Evolutionary conservation across 2,329 filamentous ascomycete genomes (phyloP), one percentile per base, ranked within the genome.

Genomic region (Neonectria faginata): DNA sequence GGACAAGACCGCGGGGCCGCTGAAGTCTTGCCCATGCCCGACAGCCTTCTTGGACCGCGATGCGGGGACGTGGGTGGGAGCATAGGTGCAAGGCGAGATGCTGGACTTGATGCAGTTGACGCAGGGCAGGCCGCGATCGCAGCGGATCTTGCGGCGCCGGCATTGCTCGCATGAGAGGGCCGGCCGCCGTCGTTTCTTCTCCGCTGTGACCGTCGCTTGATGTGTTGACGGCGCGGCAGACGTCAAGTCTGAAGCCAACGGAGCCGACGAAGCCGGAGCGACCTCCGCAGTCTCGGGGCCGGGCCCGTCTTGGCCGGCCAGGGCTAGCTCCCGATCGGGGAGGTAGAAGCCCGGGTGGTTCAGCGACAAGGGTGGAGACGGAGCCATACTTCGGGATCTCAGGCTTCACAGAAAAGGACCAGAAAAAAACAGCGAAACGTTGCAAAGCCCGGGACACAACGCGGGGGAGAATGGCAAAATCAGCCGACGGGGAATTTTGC

Each of bases 101-200:
- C 83, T 83, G 22, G 86, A 85, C 67, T 84, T 84, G n/a, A 84
- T 64, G 70, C 89, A 91, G 62, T 88, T 87, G 64, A 80, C 82
- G 70, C 88, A 91, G 1, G 89, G 89, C 7, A 78, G 75, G 63
- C 84, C 83, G 53, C 86, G 84, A 71, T 91, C 85, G 71, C 88
- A 91, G 51, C 84, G 82, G 63, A 90, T 85, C 75, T 91, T 91
- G 44, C 87, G 85, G 60, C 78, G 83, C 47, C 88, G 81, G 70
- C 89, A 91, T 45, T 87, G 80, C 67, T 82, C 78, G 73, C 87
- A 89, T 1, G 87, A 87, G 33, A 83, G 75, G 3, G 81, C 76
- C 36, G 79, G 80, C 18, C 79, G 75, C 56, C 79, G 76, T 10
- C 79, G 74, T 62, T 80, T 81, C 77, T 80, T 81, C 51, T 75